Evolutionary conservation across 139 green algal genomes (phyloP).

Genomic region (Astrephomene gubernaculifera): DNA sequence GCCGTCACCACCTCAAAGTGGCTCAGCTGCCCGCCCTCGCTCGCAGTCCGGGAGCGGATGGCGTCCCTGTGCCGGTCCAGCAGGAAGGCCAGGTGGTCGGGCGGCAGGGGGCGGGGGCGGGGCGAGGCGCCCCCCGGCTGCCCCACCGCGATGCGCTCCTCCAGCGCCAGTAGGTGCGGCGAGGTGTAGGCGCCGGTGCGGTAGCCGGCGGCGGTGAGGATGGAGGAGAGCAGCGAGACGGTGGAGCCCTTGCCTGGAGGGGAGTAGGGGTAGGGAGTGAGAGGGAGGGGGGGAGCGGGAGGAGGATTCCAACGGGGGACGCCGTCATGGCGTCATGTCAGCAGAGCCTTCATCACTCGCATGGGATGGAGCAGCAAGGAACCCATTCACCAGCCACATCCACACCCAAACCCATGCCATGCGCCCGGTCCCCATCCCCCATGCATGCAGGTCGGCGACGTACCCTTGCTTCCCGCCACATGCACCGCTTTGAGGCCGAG

Average conservation of each 20-base stretch:
- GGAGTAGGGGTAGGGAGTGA: neutral
- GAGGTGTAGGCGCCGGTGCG: constrained; percentile 84
- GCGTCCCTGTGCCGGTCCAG: neutral
- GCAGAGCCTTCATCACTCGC: too few relatives aligned
- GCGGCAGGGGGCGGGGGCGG: neutral
- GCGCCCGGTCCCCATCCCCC: too few relatives aligned
- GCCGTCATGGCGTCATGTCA: too few relatives aligned
- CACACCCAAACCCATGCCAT: neutral
- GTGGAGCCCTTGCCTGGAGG: constrained; percentile 86
- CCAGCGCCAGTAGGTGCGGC: constrained; percentile 81
- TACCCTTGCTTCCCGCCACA: constrained; percentile 90
- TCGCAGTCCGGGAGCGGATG: constrained; percentile 10
- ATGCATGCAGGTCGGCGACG: too few relatives aligned
- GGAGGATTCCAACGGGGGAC: too few relatives aligned
- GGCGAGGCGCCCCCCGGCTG: neutral
- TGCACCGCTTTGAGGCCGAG: constrained; percentile 69
- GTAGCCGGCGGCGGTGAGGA: constrained; percentile 73
- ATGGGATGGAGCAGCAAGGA: neutral
- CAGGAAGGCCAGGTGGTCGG: constrained; percentile 39
- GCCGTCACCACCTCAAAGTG: constrained; percentile 92
- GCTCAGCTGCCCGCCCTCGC: constrained; percentile 62
- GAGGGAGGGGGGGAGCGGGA: neutral
- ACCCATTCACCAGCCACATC: neutral
- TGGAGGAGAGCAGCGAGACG: constrained; percentile 70
- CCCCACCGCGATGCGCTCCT: constrained; percentile 78